phyloP scores from a whole-genome alignment of 371 early-diverging fungal genomes.

The Haplosporangium sp. region DNA sequence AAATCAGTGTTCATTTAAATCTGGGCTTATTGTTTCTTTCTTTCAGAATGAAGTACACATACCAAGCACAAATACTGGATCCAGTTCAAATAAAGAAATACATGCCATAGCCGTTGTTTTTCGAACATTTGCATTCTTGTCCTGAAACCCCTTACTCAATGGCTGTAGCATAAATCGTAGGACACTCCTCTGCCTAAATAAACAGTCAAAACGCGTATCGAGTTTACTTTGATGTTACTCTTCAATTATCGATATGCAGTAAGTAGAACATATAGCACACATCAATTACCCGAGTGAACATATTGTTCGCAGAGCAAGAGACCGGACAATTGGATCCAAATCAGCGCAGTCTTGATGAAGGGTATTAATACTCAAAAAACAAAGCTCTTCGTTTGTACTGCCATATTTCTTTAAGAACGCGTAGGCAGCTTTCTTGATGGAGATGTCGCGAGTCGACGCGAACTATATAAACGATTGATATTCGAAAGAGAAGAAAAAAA shows the following conservation, averaged over 20 bases:
- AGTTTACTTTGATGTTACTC: neutral
- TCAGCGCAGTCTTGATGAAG: conserved; percentile 45
- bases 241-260: neutral
- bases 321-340: conserved; percentile 39
- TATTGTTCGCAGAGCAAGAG: conserved; percentile 40
- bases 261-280: neutral
- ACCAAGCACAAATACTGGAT: conserved; percentile 46
- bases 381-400: conserved; percentile 36
- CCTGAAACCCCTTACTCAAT: conserved; percentile 35
- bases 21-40: too few species aligned
- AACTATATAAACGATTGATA: conserved; percentile 9
- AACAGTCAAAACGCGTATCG: neutral
- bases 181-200: conserved; percentile 23
- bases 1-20: too few species aligned
- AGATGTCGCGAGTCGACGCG: conserved; percentile 43
- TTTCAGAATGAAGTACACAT: neutral
- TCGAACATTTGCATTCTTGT: conserved; percentile 48
- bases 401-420: conserved; percentile 35
- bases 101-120: conserved; percentile 44
- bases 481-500: neutral
- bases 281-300: conserved; percentile 40
- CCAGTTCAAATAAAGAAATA: conserved; percentile 38
- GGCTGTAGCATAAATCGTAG: conserved; percentile 44
- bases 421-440: conserved; percentile 40
- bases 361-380: conserved; percentile 48